phyloP scores from a whole-genome alignment of 108 stramenopile genomes.

The Skeletonema grethae region DNA sequence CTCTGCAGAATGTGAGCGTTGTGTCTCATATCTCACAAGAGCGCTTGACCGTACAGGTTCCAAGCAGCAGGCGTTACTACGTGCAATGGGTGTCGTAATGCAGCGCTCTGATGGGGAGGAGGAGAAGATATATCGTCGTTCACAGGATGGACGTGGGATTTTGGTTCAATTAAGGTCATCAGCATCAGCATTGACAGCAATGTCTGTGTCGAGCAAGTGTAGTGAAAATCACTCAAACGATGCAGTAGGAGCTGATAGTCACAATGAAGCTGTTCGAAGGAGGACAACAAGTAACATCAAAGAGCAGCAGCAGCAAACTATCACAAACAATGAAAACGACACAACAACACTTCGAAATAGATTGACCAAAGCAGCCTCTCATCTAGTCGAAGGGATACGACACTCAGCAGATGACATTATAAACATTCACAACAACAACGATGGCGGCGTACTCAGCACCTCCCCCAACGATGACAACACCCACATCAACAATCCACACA shows the following conservation, averaged over 20 bases:
- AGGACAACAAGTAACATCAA: background rate
- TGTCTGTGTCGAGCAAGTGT: background rate
- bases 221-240: slow-evolving; percentile 9
- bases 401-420: slow-evolving; percentile 1
- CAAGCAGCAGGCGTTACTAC: slow-evolving; percentile 15
- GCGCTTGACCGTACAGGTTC: slow-evolving; percentile 17
- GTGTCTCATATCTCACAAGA: slow-evolving; percentile 17
- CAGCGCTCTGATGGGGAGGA: background rate
- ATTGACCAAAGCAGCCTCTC: slow-evolving; percentile 9
- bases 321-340: background rate
- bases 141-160: slow-evolving; percentile 1
- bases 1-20: slow-evolving; percentile 18
- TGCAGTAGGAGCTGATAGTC: slow-evolving; percentile 14
- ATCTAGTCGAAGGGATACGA: background rate
- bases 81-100: slow-evolving; percentile 11
- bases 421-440: background rate
- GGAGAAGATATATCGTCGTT: background rate
- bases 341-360: slow-evolving; percentile 6
- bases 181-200: background rate
- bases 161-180: background rate
- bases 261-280: background rate
- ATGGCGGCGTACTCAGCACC: slow-evolving; percentile 24
- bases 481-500: background rate
- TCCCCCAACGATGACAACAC: slow-evolving; percentile 16
- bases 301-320: too few relatives aligned